Base-by-base conservation (phyloP, 306 rosid species). In the Cicer judaicum region DNA sequence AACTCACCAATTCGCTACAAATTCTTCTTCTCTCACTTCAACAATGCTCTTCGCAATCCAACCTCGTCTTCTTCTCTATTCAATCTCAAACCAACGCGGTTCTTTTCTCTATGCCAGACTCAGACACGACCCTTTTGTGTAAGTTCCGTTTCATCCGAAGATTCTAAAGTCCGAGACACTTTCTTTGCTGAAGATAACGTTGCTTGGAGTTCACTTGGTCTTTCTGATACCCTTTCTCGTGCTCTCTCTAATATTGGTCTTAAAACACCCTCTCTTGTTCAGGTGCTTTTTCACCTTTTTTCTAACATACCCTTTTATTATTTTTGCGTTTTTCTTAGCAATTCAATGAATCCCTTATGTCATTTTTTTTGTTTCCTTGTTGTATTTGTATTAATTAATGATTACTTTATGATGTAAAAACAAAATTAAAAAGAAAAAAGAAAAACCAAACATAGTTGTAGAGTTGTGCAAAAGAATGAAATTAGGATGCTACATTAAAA, bases 181-280 rank as follows among this genome's bases (percentile, higher is more conserved):
- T 94, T 94, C 68, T 90, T 78, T 59, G 86, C 95, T 7, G 90
- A 87, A 19, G 97, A 91, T 24, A 77, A 77, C 75, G 92, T 94
- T 87, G 84, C 85, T 8, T 91, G 98, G 98, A 70, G 80, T 8
- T 87, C 96, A 24, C 88, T 94, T 1, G 96, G 95, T 53, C 78
- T 91, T 8, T 94, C 98, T 54, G 91, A 92, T 64, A 76, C 87
- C 73, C 62, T 94, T 75, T 94, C 96, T 78, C 84, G 66, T 49
- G 91, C 96, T 38, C 93, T 94, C 47, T 76, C 78, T 56, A 77
- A 70, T 69, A 88, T 90, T 57, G 97, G 96, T 38, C 82, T 94
- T 44, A 87, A 80, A 10, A 88, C 86, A 70, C 98, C 98, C 1
- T 94, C 98, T 73, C 85, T 85, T 29, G 90, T 88, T 76, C 97